These are phyloP conservation scores for Oryza meyeriana DNA, from an alignment of 176 grass and related monocot genomes.

Conservation along the genomic window DNA sequence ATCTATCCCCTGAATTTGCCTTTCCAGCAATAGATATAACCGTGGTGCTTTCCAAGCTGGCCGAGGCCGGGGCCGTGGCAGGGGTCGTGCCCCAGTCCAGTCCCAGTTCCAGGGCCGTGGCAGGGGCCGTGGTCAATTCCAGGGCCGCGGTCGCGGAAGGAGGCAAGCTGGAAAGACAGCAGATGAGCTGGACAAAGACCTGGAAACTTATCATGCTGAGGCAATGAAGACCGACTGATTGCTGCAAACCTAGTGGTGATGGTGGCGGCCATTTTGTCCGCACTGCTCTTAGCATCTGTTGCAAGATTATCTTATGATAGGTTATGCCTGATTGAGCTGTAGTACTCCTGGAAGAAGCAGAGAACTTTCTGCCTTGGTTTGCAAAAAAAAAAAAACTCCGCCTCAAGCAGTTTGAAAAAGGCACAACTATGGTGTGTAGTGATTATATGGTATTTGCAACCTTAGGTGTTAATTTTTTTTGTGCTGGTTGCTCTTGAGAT, in stretches of 20 bases:
- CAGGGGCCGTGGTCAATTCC: conserved; percentile 9
- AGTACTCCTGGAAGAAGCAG: conserved; percentile 13
- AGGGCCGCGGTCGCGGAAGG: conserved; percentile 41
- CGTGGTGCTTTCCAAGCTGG: conserved; percentile 53
- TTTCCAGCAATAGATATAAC: conserved; percentile 36
- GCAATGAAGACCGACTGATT: conserved; percentile 66
- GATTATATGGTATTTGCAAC: conserved; percentile 21
- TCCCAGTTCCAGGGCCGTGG: conserved; percentile 37
- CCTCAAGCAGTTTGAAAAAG: background rate
- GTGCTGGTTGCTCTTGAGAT: conserved; percentile 9
- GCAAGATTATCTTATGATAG: conserved; percentile 15
- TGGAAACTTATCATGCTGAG: conserved; percentile 65
- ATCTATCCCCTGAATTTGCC: background rate
- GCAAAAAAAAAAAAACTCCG: background rate
- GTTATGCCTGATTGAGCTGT: conserved; percentile 4
- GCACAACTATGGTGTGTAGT: background rate
- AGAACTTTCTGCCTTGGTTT: conserved; percentile 27
- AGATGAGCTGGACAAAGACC: conserved; percentile 81
- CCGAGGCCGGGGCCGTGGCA: conserved; percentile 34
- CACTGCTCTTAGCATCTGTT: background rate
- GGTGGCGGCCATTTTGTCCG: background rate
- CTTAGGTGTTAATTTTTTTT: conserved; percentile 21
- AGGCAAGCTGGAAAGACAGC: conserved; percentile 57
- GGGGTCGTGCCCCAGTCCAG: conserved; percentile 38
- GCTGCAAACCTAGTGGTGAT: background rate